Conservation (phyloP, 306 rosid genomes). For the Rubus parviflorus region DNA sequence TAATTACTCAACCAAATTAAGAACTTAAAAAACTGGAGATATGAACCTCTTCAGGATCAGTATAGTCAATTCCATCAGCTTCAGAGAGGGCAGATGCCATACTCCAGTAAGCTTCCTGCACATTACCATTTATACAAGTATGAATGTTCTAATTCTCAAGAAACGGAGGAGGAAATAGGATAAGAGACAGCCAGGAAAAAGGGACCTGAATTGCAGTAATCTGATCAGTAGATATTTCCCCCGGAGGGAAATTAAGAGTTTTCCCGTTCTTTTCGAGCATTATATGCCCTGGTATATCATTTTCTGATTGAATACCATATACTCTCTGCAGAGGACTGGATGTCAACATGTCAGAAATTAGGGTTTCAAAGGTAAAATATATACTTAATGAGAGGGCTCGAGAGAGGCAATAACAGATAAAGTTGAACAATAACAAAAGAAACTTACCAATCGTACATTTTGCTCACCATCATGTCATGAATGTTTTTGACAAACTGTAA, state of each 20-base stretch:
- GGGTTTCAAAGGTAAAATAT: neutral
- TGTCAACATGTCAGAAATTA: conserved; percentile 34
- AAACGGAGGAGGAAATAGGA: conserved; percentile 14
- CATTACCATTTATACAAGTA: conserved; percentile 17
- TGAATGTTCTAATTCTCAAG: conserved; percentile 25
- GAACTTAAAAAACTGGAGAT: conserved; percentile 17
- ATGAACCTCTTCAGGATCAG: conserved; percentile 94
- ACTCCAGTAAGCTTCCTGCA: conserved; percentile 92
- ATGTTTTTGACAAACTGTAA: conserved; percentile 82
- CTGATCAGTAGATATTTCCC: conserved; percentile 68
- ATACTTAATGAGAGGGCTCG: neutral
- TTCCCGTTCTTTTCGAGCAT: conserved; percentile 74
- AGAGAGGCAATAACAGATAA: conserved; percentile 6
- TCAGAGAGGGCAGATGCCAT: conserved; percentile 90
- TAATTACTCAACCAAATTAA: conserved; percentile 21
- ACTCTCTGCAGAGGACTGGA: conserved; percentile 58
- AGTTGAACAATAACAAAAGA: conserved; percentile 9
- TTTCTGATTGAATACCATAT: conserved; percentile 45
- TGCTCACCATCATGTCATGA: conserved; percentile 73
- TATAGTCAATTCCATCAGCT: conserved; percentile 96
- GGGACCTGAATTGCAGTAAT: conserved; percentile 80
- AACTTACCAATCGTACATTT: conserved; percentile 75
- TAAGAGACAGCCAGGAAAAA: neutral
- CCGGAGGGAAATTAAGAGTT: conserved; percentile 61
- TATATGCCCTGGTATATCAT: conserved; percentile 44